Base-by-base conservation (phyloP, 768 basidiomycete species). In the Xerocomellus chrysenteron region DNA sequence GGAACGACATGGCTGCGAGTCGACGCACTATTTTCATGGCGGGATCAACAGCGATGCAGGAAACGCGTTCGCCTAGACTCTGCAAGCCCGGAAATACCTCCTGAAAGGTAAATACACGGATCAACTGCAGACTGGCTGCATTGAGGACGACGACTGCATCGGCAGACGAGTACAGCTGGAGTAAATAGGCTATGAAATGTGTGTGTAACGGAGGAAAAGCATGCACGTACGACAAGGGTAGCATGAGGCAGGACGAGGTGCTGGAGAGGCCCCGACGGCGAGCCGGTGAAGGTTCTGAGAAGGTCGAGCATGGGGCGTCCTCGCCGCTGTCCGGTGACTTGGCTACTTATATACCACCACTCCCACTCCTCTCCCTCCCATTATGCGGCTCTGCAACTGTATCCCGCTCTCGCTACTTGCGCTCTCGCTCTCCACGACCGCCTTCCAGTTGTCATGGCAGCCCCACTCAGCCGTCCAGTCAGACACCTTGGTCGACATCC, bases 11-110 rank as follows among this genome's bases (percentile, higher is more conserved):
- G 36, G 44, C 30, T 47, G 57, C 42, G 30, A 32, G 30, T 33
- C 33, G 45, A 79, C 89, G 70, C 70, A 93, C 92, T 57, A 92
- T 80, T 75, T 87, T 92, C 84, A 90, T 87, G 49, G 84, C 84
- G 16, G 84, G 78, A 68, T 94, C 92, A 19, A 92, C 83, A 4
- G 86, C 77, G 30, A 92, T 73, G 63, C 81, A 85, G 28, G 81
- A 79, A 17, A 92, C 80, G 36, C 66, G 69, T 50, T 79, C 76
- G 28, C 71, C 70, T 12, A 73, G 63, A 54, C 80, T 74, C 10
- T 71, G 71, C 13, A 76, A 64, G n/a, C 81, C 79, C 6, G 91
- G 90, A 67, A 91, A 93, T 7, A 86, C 88, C 67, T 93, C 90
- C 76, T 82, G 87, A 65, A 93, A 90, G 33, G 86, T 83, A 24